Base-by-base conservation (phyloP, 352 stramenopile genomes). In the Pythium biforme region DNA sequence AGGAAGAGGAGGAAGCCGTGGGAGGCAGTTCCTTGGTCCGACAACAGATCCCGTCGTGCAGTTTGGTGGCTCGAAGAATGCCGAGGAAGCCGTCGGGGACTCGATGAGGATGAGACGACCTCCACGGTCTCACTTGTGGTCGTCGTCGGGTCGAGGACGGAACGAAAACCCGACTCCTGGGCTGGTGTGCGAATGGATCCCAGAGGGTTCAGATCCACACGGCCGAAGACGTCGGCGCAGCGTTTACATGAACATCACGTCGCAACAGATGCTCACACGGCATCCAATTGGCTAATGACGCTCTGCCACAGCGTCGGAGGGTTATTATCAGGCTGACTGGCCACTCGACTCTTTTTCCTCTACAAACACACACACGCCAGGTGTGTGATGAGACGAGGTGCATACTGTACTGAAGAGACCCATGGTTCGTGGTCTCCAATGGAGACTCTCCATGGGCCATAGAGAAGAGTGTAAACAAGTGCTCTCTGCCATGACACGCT, bases 211-310 rank as follows among this genome's bases (percentile, higher is more conserved):
- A 43, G 37, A 43, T 5, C 37, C 37, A n/a, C 14, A n/a, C 37
- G 37, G 17, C 14, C 37, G 37, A 43, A n/a, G 37, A 43, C 37
- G 37, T n/a, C 37, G 37, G 11, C 37, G 37, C 37, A n/a, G 37
- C 48, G 48, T 54, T 54, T 54, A 54, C 48, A 54, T 54, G 15
- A 25, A 54, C 46, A 52, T 33, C 46, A 17, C 20, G 46, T 14
- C 37, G 22, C 25, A 54, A 54, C 27, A 54, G 23, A 54, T 54
- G 48, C 48, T 54, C 26, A 31, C 48, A 22, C 48, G 14, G 22
- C 27, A 8, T 23, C 27, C 37, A 43, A 43, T 43, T 43, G 37
- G 37, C 37, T 43, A 43, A n/a, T 43, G 37, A 1, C 8, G 4
- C 37, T 20, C 37, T 17, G 37, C 37, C 37, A 14, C 14, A 43